phyloP scores from a whole-genome alignment of 2,329 filamentous ascomycete species.

The Chaetomiaceae sp. region DNA sequence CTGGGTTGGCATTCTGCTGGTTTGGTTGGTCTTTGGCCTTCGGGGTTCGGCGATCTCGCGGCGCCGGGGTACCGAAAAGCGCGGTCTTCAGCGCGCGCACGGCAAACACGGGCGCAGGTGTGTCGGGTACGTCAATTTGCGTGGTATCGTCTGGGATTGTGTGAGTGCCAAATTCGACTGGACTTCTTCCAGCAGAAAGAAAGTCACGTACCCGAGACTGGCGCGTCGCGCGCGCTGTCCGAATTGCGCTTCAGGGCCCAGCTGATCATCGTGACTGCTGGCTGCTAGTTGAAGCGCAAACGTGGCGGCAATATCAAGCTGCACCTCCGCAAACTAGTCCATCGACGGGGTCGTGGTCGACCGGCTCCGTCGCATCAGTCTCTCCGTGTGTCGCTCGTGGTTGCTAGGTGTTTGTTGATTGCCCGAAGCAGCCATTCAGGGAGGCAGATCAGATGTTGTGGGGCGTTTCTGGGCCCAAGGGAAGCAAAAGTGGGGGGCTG shows the following conservation, averaged over 20 bases:
- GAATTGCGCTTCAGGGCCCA: conserved; percentile 53
- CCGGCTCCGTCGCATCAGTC: neutral
- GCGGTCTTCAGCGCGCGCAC: conserved; percentile 61
- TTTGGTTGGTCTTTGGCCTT: conserved; percentile 26
- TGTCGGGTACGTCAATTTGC: conserved; percentile 56
- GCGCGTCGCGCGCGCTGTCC: conserved; percentile 37
- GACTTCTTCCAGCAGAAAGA: neutral
- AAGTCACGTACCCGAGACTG: conserved; percentile 14
- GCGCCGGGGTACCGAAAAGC: conserved; percentile 56
- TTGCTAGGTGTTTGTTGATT: conserved; percentile 14
- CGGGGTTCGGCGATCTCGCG: conserved; percentile 26
- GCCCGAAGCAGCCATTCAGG: conserved; percentile 16
- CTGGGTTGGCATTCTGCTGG: conserved; percentile 18
- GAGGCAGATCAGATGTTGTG: conserved; percentile 10
- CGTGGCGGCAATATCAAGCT: neutral
- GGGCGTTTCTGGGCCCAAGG: neutral
- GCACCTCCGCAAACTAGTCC: neutral
- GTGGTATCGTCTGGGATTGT: conserved; percentile 36
- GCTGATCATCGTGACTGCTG: conserved; percentile 46
- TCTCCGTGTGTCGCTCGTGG: neutral
- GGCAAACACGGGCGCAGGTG: conserved; percentile 62
- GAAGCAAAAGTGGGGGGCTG: neutral
- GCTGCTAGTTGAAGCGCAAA: neutral
- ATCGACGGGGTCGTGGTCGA: neutral
- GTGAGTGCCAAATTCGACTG: neutral